Evolutionary conservation across 805 yeast species (phyloP).

Genomic region (Candida saitoana): DNA sequence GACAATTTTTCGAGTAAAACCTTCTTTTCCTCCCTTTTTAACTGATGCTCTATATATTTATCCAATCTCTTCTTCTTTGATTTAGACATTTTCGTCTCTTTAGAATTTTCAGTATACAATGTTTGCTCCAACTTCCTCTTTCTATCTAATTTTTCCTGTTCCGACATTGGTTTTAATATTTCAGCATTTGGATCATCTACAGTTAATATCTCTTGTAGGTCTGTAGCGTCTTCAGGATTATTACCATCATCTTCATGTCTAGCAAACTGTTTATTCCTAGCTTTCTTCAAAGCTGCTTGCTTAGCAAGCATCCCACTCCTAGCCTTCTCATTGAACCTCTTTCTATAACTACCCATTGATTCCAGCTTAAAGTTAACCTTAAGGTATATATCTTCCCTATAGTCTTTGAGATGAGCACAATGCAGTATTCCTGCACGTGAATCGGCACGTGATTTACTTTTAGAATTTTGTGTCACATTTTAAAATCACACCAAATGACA

Average conservation of each 20-base stretch:
- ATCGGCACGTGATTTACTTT: not conserved
- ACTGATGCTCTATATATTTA: conserved; percentile 87
- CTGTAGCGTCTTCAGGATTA: conserved; percentile 11
- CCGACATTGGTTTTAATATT: conserved; percentile 56
- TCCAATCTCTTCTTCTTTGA: conserved; percentile 77
- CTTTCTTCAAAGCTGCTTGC: conserved; percentile 62
- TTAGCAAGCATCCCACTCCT: conserved; percentile 80
- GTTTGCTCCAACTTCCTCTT: conserved; percentile 62
- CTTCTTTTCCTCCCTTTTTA: conserved; percentile 84
- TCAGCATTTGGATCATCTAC: conserved; percentile 53
- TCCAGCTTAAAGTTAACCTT: not conserved
- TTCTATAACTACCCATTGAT: conserved; percentile 75
- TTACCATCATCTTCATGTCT: conserved; percentile 44
- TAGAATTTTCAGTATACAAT: conserved; percentile 48
- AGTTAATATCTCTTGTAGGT: conserved; percentile 5
- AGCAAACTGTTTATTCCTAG: conserved; percentile 65
- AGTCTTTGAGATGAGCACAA: not conserved
- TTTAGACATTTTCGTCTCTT: conserved; percentile 64
- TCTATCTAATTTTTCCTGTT: conserved; percentile 58
- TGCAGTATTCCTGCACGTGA: too few relatives aligned
- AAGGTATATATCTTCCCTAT: not conserved
- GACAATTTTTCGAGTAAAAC: conserved; percentile 68
- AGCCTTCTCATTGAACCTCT: conserved; percentile 80
- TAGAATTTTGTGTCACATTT: not conserved
- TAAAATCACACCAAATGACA: not conserved